Conservation (phyloP, 257 asterid genomes). For the Solanum pinnatisectum region DNA sequence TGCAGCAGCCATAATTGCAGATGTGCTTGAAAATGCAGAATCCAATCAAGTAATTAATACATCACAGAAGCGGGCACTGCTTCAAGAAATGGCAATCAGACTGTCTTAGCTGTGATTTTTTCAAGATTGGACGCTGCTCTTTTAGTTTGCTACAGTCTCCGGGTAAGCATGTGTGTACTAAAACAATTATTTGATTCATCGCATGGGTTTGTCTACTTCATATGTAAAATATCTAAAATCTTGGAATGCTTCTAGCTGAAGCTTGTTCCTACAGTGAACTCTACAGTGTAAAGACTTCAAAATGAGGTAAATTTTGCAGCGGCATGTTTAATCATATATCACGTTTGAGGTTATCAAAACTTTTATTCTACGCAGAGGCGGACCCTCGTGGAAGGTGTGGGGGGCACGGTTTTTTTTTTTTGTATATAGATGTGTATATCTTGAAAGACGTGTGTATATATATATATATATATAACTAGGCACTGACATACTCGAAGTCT, state of each 20-base stretch:
- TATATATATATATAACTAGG: background rate
- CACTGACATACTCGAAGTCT: background rate
- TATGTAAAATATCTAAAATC: background rate
- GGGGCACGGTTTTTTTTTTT: background rate
- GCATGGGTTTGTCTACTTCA: background rate
- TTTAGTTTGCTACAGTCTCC: background rate
- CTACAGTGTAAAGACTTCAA: background rate
- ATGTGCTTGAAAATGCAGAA: conserved; percentile 89
- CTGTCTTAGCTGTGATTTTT: conserved; percentile 35
- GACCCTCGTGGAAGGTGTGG: background rate
- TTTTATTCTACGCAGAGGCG: background rate
- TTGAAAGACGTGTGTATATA: background rate
- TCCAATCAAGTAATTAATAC: conserved; percentile 65
- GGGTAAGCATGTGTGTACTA: background rate
- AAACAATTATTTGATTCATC: background rate
- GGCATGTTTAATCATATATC: background rate
- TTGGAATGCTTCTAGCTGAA: background rate
- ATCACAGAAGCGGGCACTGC: conserved; percentile 79
- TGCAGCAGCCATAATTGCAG: conserved; percentile 86
- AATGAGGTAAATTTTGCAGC: background rate
- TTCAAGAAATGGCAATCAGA: conserved; percentile 91
- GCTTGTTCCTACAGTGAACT: background rate
- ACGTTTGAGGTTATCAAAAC: background rate
- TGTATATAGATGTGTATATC: background rate
- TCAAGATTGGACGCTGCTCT: background rate